Conservation (phyloP, 768 basidiomycete species). For the Agaricus subrufescens region DNA sequence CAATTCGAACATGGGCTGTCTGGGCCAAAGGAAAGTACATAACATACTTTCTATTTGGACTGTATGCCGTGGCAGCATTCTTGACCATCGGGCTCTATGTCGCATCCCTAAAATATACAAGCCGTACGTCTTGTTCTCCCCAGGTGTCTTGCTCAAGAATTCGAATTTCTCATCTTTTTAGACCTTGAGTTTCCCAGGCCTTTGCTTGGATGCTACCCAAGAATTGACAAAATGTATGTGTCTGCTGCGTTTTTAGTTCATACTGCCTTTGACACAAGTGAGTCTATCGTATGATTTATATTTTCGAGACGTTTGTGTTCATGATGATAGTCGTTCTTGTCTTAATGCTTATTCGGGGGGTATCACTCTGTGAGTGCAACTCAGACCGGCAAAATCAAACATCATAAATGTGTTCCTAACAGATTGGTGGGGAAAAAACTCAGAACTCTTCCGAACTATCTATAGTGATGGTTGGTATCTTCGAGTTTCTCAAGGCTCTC, state of each 20-base stretch:
- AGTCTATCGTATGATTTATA: background rate
- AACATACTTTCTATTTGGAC: background rate
- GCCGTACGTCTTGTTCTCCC: background rate
- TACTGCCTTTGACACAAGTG: background rate
- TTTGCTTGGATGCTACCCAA: too few species aligned
- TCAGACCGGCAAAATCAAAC: background rate
- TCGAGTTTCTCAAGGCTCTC: too few species aligned
- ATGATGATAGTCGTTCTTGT: background rate
- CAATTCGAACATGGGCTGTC: slow-evolving; percentile 2
- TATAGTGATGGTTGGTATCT: background rate
- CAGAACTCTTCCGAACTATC: background rate
- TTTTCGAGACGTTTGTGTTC: background rate
- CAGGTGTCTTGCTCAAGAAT: too few species aligned
- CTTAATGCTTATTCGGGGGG: background rate
- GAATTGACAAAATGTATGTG: background rate
- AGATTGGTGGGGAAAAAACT: background rate
- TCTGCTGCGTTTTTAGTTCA: background rate
- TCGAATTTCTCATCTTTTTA: too few species aligned
- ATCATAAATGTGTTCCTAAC: background rate
- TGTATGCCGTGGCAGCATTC: background rate
- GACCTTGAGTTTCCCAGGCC: too few species aligned
- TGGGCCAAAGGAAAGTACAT: background rate
- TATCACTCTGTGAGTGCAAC: background rate
- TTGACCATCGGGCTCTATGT: background rate
- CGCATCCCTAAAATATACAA: background rate